These are phyloP conservation scores for Peniophora sp. DNA, from an alignment of 1,284 basidiomycete species.

Conservation along the genomic window DNA sequence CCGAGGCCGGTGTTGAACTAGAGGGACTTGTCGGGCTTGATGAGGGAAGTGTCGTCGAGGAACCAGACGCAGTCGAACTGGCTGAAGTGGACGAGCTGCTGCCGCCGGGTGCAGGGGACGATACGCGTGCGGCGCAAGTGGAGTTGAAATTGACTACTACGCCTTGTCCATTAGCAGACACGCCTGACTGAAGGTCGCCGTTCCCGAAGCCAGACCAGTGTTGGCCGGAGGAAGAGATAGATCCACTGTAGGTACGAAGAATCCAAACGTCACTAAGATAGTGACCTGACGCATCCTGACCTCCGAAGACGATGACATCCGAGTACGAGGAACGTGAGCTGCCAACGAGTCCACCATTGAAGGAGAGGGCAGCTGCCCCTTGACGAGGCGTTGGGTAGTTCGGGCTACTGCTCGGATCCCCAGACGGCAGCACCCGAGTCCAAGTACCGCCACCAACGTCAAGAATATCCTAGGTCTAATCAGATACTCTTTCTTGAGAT, in stretches of 20 bases:
- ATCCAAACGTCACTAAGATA: slow-evolving; percentile 73
- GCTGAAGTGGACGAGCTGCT: slow-evolving; percentile 9
- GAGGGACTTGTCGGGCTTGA: background rate
- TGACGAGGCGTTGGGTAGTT: slow-evolving; percentile 57
- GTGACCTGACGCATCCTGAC: slow-evolving; percentile 54
- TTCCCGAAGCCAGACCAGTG: slow-evolving; percentile 57
- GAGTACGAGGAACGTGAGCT: slow-evolving; percentile 36
- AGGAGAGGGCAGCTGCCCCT: slow-evolving; percentile 62
- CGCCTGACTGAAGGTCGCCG: slow-evolving; percentile 51
- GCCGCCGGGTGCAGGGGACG: slow-evolving; percentile 15
- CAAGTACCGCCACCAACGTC: slow-evolving; percentile 58
- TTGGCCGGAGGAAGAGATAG: slow-evolving; percentile 42
- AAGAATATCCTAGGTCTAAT: slow-evolving; percentile 42
- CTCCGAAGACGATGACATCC: slow-evolving; percentile 76
- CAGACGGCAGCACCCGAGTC: slow-evolving; percentile 65
- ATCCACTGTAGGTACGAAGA: slow-evolving; percentile 58
- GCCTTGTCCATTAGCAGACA: slow-evolving; percentile 56
- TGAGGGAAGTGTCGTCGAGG: slow-evolving; percentile 5
- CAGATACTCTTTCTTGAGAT: slow-evolving; percentile 4
- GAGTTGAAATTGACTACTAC: slow-evolving; percentile 55
- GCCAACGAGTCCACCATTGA: slow-evolving; percentile 47
- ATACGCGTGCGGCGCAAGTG: slow-evolving; percentile 43
- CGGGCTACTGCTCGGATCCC: slow-evolving; percentile 50
- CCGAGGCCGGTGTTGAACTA: background rate
- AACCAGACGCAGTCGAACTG: slow-evolving; percentile 10